Evolutionary conservation across 352 stramenopile species (phyloP).

Genomic region (Phytophthora uliginosa): DNA sequence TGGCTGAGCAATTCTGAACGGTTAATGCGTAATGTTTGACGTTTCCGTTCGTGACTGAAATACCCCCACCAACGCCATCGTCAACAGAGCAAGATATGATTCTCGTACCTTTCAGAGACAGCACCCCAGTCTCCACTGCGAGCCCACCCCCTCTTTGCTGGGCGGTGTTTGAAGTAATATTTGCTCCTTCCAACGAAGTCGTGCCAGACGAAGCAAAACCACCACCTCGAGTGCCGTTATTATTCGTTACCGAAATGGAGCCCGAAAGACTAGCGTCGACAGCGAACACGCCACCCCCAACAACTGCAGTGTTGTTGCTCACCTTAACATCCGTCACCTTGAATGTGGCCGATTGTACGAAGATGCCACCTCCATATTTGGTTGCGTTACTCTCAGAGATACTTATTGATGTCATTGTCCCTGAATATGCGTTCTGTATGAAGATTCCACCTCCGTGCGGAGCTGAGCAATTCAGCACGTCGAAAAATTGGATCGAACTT

Average conservation of each 20-base stretch:
- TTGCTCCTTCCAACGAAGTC: slow-evolving; percentile 22
- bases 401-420: slow-evolving; percentile 19
- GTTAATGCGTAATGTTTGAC: slow-evolving; percentile 30
- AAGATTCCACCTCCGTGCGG: slow-evolving; percentile 37
- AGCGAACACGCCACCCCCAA: slow-evolving; percentile 41
- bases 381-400: slow-evolving; percentile 27
- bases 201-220: slow-evolving; percentile 26
- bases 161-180: slow-evolving; percentile 34
- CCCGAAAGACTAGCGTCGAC: slow-evolving; percentile 34
- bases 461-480: slow-evolving; percentile 36
- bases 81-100: slow-evolving; percentile 28
- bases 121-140: slow-evolving; percentile 22
- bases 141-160: slow-evolving; percentile 38
- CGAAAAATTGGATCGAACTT: slow-evolving; percentile 34
- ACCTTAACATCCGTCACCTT: slow-evolving; percentile 9
- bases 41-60: slow-evolving; percentile 26
- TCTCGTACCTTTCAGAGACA: slow-evolving; percentile 32
- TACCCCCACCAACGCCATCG: slow-evolving; percentile 38
- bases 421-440: not conserved
- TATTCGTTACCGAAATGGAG: slow-evolving; percentile 22
- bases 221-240: slow-evolving; percentile 39
- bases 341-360: slow-evolving; percentile 14
- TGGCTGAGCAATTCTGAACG: slow-evolving; percentile 29
- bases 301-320: slow-evolving; percentile 30
- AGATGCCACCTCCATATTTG: slow-evolving; percentile 40